Evolutionary conservation across 2,329 filamentous ascomycete genomes (phyloP).

Genomic region (Aspergillus novofumigatus): DNA sequence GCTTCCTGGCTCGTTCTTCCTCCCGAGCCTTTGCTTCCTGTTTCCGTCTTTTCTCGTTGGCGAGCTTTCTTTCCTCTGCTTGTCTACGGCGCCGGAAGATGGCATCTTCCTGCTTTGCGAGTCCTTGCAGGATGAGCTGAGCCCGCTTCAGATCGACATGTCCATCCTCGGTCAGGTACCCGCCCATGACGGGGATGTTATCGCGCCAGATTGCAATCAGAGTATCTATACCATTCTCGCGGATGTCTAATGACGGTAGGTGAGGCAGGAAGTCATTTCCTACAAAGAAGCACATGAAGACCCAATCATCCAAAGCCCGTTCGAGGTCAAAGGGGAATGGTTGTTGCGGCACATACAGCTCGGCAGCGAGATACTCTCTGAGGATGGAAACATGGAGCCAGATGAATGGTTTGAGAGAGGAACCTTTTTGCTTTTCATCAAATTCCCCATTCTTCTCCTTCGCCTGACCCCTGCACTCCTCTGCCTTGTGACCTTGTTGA

Average conservation of each 20-base stretch:
- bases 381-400: constrained; percentile 94
- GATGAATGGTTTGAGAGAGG: constrained; percentile 84
- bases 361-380: constrained; percentile 86
- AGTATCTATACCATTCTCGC: constrained; percentile 95
- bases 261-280: constrained; percentile 98
- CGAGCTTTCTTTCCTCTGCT: constrained; percentile 76
- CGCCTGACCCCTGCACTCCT: constrained; percentile 73
- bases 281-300: constrained; percentile 98
- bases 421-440: constrained; percentile 71
- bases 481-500: constrained; percentile 85
- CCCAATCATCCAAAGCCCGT: constrained; percentile 93
- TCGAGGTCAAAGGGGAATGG: constrained; percentile 91
- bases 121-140: constrained; percentile 79
- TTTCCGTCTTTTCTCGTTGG: constrained; percentile 72
- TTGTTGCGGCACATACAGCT: constrained; percentile 77
- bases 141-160: constrained; percentile 81
- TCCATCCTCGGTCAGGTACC: constrained; percentile 93
- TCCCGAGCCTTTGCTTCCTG: constrained; percentile 59
- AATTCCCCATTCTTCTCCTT: constrained; percentile 76
- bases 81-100: constrained; percentile 90
- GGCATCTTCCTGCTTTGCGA: constrained; percentile 87
- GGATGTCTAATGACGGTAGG: constrained; percentile 93
- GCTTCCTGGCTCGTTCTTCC: constrained; percentile 40
- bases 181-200: constrained; percentile 84
- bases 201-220: constrained; percentile 96